A percentile compares a stretch with the other conserved stretches of the same genome.
Evolutionary conservation across 129 eudicot species (phyloP).

Genomic region (Chrysanthemum seticuspe): DNA sequence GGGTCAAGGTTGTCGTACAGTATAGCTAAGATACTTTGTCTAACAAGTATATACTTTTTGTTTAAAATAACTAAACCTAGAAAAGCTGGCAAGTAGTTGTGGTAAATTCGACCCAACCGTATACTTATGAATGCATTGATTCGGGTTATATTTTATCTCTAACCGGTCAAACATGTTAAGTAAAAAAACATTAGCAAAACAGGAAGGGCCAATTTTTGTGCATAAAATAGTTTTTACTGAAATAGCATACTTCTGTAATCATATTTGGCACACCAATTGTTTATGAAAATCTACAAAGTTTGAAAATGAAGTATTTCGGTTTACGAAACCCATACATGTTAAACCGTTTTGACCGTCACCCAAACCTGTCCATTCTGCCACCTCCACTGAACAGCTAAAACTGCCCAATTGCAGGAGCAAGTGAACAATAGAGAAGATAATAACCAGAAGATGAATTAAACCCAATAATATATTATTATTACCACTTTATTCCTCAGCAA

Average conservation of each 20-base stretch:
- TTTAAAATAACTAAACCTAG: too few relatives aligned
- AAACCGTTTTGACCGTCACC: neutral
- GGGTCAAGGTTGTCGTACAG: too few relatives aligned
- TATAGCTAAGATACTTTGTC: constrained; percentile 4
- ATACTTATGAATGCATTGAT: neutral
- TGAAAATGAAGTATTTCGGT: neutral
- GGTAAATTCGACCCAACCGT: neutral
- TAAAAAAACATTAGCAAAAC: neutral
- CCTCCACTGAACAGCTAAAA: neutral
- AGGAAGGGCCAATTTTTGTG: neutral
- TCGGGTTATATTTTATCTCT: neutral
- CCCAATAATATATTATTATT: constrained; percentile 13
- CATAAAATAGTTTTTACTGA: neutral
- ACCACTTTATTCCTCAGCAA: constrained; percentile 81
- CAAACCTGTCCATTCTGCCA: constrained; percentile 1
- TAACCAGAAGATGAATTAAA: neutral
- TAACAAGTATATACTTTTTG: neutral
- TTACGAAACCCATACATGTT: neutral
- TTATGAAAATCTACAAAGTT: neutral
- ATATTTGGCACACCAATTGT: neutral
- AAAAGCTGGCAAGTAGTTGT: too few relatives aligned
- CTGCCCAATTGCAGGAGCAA: neutral
- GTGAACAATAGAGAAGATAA: neutral
- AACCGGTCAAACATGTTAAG: neutral
- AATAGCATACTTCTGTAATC: neutral